Evolutionary conservation across 202 grass and related monocot species (phyloP).

Genomic region (Panicum hallii): DNA sequence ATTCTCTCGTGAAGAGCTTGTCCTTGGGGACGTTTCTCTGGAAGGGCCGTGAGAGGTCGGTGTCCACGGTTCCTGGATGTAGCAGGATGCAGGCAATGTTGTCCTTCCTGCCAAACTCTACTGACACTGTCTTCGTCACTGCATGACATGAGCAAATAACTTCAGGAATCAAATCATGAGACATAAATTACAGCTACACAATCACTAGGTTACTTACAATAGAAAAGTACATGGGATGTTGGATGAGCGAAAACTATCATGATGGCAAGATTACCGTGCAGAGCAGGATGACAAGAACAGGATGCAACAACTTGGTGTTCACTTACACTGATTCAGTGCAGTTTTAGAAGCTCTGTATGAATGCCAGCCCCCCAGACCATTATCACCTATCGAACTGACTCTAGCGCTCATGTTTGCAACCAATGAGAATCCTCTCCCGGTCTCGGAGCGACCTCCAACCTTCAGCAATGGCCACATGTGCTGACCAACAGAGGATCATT

Average conservation of each 20-base stretch:
- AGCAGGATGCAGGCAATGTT: slow-evolving; percentile 79
- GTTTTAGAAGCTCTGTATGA: slow-evolving; percentile 92
- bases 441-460: slow-evolving; percentile 54
- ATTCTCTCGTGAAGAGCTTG: slow-evolving; percentile 83
- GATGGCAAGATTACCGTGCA: not conserved
- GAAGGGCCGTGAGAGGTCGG: slow-evolving; percentile 83
- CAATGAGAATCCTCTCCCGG: slow-evolving; percentile 63
- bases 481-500: slow-evolving; percentile 33
- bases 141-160: slow-evolving; percentile 34
- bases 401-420: slow-evolving; percentile 84
- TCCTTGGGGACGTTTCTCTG: slow-evolving; percentile 74
- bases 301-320: not conserved
- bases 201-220: not conserved
- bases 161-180: not conserved
- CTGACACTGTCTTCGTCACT: slow-evolving; percentile 85
- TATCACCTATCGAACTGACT: slow-evolving; percentile 85
- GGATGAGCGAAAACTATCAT: not conserved
- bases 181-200: not conserved
- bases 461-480: slow-evolving; percentile 80
- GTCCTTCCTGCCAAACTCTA: slow-evolving; percentile 73
- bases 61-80: slow-evolving; percentile 95
- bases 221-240: not conserved
- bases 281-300: not conserved
- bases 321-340: slow-evolving; percentile 81
- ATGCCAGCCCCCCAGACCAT: slow-evolving; percentile 85